These are phyloP conservation scores for Trametes coccinea DNA, from an alignment of 768 basidiomycete genomes.

Conservation along the genomic window DNA sequence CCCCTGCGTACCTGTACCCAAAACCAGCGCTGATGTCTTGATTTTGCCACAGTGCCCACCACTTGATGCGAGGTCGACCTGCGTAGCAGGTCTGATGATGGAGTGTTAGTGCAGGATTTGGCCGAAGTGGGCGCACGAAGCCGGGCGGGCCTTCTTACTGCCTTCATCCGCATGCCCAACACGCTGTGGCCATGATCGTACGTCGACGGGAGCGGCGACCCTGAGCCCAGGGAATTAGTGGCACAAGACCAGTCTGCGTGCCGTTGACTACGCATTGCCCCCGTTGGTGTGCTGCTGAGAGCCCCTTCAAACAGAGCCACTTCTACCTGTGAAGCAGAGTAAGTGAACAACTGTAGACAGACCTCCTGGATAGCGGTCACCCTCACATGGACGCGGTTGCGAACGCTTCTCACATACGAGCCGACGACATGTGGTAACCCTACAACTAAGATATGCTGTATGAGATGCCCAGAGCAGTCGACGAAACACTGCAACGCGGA, in stretches of 20 bases:
- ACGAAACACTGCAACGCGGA: too few species aligned
- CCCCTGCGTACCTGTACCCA: neutral
- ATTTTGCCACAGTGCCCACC: neutral
- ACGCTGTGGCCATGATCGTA: slow-evolving; percentile 10
- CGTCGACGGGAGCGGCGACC: neutral
- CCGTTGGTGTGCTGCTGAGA: neutral
- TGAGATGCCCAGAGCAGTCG: too few species aligned
- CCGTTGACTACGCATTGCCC: neutral
- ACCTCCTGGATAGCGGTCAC: too few species aligned
- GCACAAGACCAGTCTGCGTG: slow-evolving; percentile 17
- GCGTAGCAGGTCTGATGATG: neutral
- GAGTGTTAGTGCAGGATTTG: neutral
- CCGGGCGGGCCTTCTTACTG: slow-evolving; percentile 6
- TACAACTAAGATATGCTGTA: too few species aligned
- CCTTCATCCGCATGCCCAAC: slow-evolving; percentile 9
- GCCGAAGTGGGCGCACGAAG: slow-evolving; percentile 9
- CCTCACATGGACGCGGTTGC: too few species aligned
- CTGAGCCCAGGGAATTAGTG: slow-evolving; percentile 6
- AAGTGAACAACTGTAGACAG: too few species aligned
- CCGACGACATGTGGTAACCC: too few species aligned
- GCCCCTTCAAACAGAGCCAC: neutral
- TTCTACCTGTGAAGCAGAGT: too few species aligned
- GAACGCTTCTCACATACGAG: too few species aligned
- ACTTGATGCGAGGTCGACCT: neutral
- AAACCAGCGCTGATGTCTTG: slow-evolving; percentile 10